Evolutionary conservation across 2,329 filamentous ascomycete species (phyloP), one percentile per base, ranked within the genome.

Genomic region (Aureobasidium sp.): DNA sequence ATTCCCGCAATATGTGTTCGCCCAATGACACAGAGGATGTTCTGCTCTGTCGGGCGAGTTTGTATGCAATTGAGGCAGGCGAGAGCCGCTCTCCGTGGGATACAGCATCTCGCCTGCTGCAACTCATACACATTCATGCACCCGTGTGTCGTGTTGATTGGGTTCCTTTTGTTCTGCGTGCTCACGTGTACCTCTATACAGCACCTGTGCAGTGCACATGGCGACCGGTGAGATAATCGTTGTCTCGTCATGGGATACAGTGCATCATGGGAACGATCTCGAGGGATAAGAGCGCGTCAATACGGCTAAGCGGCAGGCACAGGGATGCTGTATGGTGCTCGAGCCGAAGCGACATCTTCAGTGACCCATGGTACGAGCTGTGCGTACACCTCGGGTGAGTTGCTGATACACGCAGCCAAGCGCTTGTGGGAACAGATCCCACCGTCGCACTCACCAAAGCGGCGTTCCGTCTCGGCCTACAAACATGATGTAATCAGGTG

Each of bases 51-150:
- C 27, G 25, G 20, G 29, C 20, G 29, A 20, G 25, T 57, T 11
- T 36, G 22, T 57, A 27, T 57, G 20, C 29, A 5, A 47, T 36
- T 34, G 27, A 25, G 14, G n/a, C 37, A 37, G 27, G 52, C 14
- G 20, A 48, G 41, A 47, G 55, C 31, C 41, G 34, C 42, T 27
- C 3, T 6, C 42, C n/a, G 53, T 39, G 42, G 31, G 17, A 39
- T 39, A 47, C 55, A 58, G 36, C 53, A 22, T 57, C 27, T 57
- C 53, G 53, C 53, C 45, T 57, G 20, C 31, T 59, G 42, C 31
- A 59, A 48, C 34, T 39, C 34, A 47, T 59, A 29, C 29, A 29
- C 14, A 22, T 29, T 39, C 44, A 31, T 47, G 55, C 55, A 39
- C 37, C 15, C 31, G 20, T 31, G 31, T 44, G 29, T 44, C 31